A percentile compares a stretch with the other conserved stretches of the same genome.
phyloP scores from a whole-genome alignment of 2,329 filamentous ascomycete species.

The Diaporthe sp. region DNA sequence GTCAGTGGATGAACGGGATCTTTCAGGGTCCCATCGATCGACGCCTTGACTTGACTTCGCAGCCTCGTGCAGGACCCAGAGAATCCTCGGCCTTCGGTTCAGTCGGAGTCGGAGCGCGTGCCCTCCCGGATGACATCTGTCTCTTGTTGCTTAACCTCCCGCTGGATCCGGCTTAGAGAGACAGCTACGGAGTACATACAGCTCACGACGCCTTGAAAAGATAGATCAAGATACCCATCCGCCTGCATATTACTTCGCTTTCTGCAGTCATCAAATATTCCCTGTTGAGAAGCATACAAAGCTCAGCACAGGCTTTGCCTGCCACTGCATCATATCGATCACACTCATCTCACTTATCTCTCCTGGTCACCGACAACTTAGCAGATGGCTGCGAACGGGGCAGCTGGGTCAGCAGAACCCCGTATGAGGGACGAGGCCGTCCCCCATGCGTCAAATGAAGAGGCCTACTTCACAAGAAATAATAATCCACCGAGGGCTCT shows the following conservation, averaged over 20 bases:
- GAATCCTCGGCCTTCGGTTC: slow-evolving; percentile 12
- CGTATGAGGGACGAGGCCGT: neutral
- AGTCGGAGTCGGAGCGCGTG: neutral
- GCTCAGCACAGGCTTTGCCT: neutral
- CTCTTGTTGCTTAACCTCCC: slow-evolving; percentile 22
- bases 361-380: neutral
- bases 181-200: neutral
- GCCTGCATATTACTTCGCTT: neutral
- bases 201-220: neutral
- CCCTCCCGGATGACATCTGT: slow-evolving; percentile 7
- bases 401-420: slow-evolving; percentile 22
- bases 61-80: slow-evolving; percentile 4
- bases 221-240: neutral
- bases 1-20: neutral
- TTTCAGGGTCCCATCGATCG: slow-evolving; percentile 15
- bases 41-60: neutral
- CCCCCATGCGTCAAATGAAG: neutral
- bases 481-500: slow-evolving; percentile 39
- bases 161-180: slow-evolving; percentile 21
- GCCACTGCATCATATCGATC: neutral
- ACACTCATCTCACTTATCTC: neutral
- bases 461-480: slow-evolving; percentile 16
- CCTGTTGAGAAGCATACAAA: neutral
- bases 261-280: neutral
- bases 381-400: slow-evolving; percentile 35